Percentiles rank a stretch among this genome's conserved stretches.
Evolutionary conservation across 2,329 filamentous ascomycete genomes (phyloP).

Genomic region (Epichloe uncinata): DNA sequence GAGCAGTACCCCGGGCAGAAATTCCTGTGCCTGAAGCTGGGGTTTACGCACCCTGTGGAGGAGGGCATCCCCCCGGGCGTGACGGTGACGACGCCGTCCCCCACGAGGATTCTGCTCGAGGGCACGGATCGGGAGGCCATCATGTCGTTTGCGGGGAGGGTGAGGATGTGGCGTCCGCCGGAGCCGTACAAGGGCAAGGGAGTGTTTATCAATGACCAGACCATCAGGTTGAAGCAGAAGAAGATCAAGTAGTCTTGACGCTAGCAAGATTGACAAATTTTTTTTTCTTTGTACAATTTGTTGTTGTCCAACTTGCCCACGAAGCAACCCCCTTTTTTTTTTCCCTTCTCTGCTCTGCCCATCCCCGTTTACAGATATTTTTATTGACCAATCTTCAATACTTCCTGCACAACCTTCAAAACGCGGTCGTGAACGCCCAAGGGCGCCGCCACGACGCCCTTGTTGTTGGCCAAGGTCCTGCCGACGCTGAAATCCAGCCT

Average conservation of each 20-base stretch:
- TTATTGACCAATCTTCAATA: conserved; percentile 36
- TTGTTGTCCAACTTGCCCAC: no score
- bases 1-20: conserved; percentile 70
- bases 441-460: conserved; percentile 84
- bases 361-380: not conserved
- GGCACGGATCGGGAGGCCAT: conserved; percentile 76
- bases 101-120: conserved; percentile 82
- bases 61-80: conserved; percentile 71
- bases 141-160: conserved; percentile 81
- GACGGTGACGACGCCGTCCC: conserved; percentile 76
- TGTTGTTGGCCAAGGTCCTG: conserved; percentile 77
- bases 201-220: conserved; percentile 95
- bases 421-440: conserved; percentile 62
- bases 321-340: no score
- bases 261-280: no score
- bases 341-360: not conserved
- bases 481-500: conserved; percentile 77
- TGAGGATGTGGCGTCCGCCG: conserved; percentile 76
- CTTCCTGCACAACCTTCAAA: conserved; percentile 68
- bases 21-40: conserved; percentile 88
- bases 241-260: conserved; percentile 61
- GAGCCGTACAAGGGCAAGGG: conserved; percentile 99
- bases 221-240: conserved; percentile 96
- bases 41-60: conserved; percentile 92
- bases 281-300: no score